phyloP scores from a whole-genome alignment of 306 rosid genomes.

The Hylodesmum podocarpum region DNA sequence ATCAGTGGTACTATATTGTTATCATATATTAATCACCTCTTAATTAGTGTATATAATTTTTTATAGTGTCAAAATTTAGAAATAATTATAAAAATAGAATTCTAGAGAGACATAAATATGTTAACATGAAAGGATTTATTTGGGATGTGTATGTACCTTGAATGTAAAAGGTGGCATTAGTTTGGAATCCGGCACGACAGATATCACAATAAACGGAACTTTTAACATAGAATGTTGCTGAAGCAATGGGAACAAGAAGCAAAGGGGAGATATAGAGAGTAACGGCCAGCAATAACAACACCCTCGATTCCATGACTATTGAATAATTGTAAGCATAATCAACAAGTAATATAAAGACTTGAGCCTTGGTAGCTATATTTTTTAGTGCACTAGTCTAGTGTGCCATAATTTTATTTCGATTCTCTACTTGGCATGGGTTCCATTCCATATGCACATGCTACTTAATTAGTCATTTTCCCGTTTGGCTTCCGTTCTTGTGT shows the following conservation, averaged over 20 bases:
- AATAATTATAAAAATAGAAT: no score
- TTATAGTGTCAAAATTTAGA: no score
- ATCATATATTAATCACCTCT: no score
- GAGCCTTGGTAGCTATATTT: neutral
- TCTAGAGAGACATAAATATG: no score
- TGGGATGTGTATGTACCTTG: constrained; percentile 20
- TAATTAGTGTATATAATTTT: no score
- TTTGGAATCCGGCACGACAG: constrained; percentile 79
- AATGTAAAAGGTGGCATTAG: constrained; percentile 53
- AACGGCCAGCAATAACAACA: constrained; percentile 37
- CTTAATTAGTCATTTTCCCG: constrained; percentile 25
- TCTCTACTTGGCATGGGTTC: neutral
- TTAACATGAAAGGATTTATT: neutral
- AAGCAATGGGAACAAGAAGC: constrained; percentile 7
- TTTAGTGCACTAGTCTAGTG: constrained; percentile 8
- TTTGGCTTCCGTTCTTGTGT: constrained; percentile 20
- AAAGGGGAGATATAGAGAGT: constrained; percentile 25
- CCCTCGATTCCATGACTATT: constrained; percentile 18
- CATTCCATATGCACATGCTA: constrained; percentile 29
- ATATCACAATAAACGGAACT: constrained; percentile 80
- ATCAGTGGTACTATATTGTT: no score
- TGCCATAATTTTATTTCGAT: constrained; percentile 26
- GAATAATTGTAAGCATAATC: neutral
- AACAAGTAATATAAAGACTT: no score
- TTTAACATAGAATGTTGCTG: constrained; percentile 23